Percentiles rank a stretch among this genome's conserved stretches.
Evolutionary conservation across 1,284 basidiomycete species (phyloP).

Genomic region (Ustilago vetiveriae): DNA sequence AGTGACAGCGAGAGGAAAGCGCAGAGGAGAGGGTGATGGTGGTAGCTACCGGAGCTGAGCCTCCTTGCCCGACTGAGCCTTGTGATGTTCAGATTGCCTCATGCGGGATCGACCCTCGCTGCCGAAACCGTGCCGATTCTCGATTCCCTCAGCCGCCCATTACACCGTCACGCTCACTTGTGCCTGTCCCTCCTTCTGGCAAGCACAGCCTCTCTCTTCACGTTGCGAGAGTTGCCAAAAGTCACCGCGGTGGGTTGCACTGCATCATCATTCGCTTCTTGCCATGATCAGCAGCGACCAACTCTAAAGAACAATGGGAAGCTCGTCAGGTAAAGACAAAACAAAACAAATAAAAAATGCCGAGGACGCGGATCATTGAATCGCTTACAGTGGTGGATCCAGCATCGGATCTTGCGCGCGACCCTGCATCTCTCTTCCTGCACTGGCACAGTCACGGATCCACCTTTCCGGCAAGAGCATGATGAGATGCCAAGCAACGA

Average conservation of each 20-base stretch:
- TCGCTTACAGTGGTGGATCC: neutral
- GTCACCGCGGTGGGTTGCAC: no score
- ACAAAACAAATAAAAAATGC: no score
- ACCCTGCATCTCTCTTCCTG: neutral
- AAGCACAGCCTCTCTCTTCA: neutral
- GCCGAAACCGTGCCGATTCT: neutral
- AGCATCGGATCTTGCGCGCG: slow-evolving; percentile 1
- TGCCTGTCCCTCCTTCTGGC: neutral
- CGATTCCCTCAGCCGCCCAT: neutral
- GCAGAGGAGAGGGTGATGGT: neutral
- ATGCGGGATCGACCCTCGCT: neutral
- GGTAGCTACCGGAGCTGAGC: no score
- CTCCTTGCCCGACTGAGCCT: neutral
- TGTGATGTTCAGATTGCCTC: neutral
- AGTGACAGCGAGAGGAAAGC: neutral
- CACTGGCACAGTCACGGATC: slow-evolving; percentile 3
- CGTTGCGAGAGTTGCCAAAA: no score
- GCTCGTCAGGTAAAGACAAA: no score
- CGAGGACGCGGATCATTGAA: neutral
- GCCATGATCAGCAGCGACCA: no score
- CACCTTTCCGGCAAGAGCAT: slow-evolving; percentile 4
- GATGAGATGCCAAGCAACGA: neutral
- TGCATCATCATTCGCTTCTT: no score
- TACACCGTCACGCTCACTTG: neutral
- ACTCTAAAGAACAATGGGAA: no score